These are phyloP conservation scores for Suillus placidus DNA, from an alignment of 768 basidiomycete species.

Conservation along the genomic window DNA sequence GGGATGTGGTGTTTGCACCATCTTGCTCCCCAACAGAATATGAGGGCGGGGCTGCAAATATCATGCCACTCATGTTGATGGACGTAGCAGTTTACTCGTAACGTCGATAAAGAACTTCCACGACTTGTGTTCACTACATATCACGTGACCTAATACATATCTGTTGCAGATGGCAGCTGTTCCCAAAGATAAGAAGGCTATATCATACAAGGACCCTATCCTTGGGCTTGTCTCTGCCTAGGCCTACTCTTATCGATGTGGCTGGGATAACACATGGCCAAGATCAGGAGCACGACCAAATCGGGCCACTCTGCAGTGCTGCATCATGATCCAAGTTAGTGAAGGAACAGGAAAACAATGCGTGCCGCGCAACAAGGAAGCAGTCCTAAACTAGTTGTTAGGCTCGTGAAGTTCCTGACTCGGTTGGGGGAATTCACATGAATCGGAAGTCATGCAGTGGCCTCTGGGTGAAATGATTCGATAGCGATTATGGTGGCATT, in stretches of 20 bases:
- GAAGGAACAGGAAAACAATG: not conserved
- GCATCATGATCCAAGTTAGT: not conserved
- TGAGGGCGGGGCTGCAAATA: constrained; percentile 34
- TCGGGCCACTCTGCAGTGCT: not conserved
- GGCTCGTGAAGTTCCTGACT: not conserved
- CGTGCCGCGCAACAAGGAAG: not conserved
- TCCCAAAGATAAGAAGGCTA: not conserved
- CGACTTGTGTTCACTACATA: not conserved
- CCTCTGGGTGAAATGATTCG: not conserved
- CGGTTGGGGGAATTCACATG: not conserved
- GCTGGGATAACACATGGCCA: not conserved
- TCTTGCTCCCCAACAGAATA: constrained; percentile 35
- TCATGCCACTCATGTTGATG: constrained; percentile 31
- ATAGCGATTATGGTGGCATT: not conserved
- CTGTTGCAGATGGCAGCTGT: no score
- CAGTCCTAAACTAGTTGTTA: not conserved
- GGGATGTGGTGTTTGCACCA: constrained; percentile 32
- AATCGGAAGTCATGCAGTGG: not conserved
- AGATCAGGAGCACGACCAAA: not conserved
- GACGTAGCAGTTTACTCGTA: not conserved
- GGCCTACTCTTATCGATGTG: constrained; percentile 3
- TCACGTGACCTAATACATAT: not conserved
- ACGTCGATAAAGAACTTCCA: not conserved
- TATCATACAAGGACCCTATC: not conserved
- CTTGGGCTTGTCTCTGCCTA: not conserved